Evolutionary conservation across 1,139 yeast genomes (phyloP).

Genomic region (Pichia cactophila): DNA sequence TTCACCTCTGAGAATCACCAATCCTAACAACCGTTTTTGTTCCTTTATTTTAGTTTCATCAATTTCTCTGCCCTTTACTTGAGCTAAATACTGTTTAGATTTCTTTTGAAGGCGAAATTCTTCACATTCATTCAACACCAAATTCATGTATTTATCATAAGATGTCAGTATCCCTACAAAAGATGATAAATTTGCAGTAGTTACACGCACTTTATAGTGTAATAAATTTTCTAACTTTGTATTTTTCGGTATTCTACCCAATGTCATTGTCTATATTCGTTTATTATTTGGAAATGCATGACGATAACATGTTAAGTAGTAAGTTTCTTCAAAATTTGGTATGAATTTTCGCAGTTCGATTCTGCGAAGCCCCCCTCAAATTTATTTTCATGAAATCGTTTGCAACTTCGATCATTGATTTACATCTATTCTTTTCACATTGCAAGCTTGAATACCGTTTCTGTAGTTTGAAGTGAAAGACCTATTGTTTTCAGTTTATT

Average conservation of each 20-base stretch:
- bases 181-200: constrained; percentile 67
- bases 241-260: constrained; percentile 27
- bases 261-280: constrained; percentile 3
- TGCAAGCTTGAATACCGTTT: too few relatives aligned
- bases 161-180: constrained; percentile 78
- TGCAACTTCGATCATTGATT: too few relatives aligned
- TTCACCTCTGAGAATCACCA: constrained; percentile 82
- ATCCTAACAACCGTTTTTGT: constrained; percentile 68
- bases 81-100: constrained; percentile 37
- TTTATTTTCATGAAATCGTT: too few relatives aligned
- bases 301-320: neutral
- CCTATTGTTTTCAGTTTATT: too few relatives aligned
- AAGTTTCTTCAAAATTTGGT: neutral
- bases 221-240: constrained; percentile 50
- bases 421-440: too few relatives aligned
- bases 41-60: constrained; percentile 35
- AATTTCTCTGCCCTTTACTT: constrained; percentile 24
- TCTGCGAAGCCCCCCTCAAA: too few relatives aligned
- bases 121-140: constrained; percentile 78
- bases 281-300: neutral
- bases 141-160: constrained; percentile 82
- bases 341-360: too few relatives aligned
- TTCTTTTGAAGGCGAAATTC: constrained; percentile 73
- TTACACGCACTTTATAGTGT: constrained; percentile 64
- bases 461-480: too few relatives aligned